A percentile compares a stretch with the other conserved stretches of the same genome.
phyloP scores from a whole-genome alignment of 441 rosid genomes.

The Aleurites moluccanus region DNA sequence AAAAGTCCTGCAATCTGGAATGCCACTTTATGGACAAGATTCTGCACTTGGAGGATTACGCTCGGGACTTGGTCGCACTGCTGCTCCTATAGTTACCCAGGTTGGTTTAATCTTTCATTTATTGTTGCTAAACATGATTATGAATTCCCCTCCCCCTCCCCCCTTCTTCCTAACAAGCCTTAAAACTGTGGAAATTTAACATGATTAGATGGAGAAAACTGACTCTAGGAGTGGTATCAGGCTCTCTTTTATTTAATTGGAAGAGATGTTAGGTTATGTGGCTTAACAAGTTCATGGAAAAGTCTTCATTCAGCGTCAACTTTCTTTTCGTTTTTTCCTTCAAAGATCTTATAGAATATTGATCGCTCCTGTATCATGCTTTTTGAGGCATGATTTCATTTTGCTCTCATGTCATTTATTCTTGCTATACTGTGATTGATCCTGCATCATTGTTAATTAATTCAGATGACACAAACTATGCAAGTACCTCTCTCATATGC shows the following conservation, averaged over 20 bases:
- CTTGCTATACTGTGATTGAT: not conserved
- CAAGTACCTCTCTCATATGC: conserved; percentile 60
- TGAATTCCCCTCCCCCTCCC: not conserved
- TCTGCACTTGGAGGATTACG: conserved; percentile 38
- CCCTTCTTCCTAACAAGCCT: no score
- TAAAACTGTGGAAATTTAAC: not conserved
- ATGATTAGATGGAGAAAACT: not conserved
- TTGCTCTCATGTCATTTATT: not conserved
- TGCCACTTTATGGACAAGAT: conserved; percentile 46
- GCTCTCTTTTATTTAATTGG: not conserved
- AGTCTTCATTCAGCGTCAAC: not conserved
- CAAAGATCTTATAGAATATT: not conserved
- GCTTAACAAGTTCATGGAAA: not conserved
- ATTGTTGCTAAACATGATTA: not conserved
- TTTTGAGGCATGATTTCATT: not conserved
- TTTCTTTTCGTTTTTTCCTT: not conserved
- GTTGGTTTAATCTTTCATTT: conserved; percentile 29
- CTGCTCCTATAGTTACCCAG: conserved; percentile 54
- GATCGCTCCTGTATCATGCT: not conserved
- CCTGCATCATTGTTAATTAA: conserved; percentile 1
- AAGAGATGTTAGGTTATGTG: not conserved
- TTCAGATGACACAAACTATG: conserved; percentile 54
- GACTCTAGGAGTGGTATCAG: not conserved
- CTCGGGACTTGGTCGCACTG: conserved; percentile 41
- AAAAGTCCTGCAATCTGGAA: conserved; percentile 37